Evolutionary conservation across 495 filamentous ascomycete genomes (phyloP), one percentile per base, ranked within the genome.

Genomic region (Aspergillus haitiensis): DNA sequence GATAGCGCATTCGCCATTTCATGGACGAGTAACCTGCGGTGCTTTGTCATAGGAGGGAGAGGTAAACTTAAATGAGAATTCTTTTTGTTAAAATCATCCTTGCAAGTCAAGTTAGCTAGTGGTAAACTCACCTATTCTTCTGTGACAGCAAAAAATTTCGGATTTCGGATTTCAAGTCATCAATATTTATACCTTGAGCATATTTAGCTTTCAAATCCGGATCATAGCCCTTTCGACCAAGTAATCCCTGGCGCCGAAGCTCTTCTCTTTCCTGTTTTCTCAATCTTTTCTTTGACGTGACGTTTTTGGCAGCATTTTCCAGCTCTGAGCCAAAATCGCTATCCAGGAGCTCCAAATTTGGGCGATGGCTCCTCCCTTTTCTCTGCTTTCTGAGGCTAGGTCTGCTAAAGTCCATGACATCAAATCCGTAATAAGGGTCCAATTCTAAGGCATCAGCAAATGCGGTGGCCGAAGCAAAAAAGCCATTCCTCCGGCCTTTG

Each of bases 31-130:
- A 88, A 92, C 55, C 94, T 89, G 35, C 84, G 81, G 3, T 81
- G 70, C 62, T 89, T 92, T 32, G 87, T 84, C 84, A 98, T 93
- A 3, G 93, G 91, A 6, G 94, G 92, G 10, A 98, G 75, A 16
- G 87, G 72, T 11, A 93, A 78, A 52, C 92, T 96, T 62, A 15
- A 49, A n/a, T 11, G 15, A 44, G 3, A 27, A 1, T 27, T 27
- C 21, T 27, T 27, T 27, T 27, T 27, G 21, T 27, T 27, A 27
- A 27, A 27, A 1, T 27, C 3, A 27, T 27, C 21, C 21, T 27
- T 27, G 21, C 3, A 27, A 1, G 21, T 27, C 21, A 27, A 27
- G 3, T 27, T 27, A 3, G 21, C 21, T 16, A 27, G 7, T 12
- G 21, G 39, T 36, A 6, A 35, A 67, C 80, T 59, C 80, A 93